phyloP scores from a whole-genome alignment of 768 basidiomycete species.

The Kwoniella sp. region DNA sequence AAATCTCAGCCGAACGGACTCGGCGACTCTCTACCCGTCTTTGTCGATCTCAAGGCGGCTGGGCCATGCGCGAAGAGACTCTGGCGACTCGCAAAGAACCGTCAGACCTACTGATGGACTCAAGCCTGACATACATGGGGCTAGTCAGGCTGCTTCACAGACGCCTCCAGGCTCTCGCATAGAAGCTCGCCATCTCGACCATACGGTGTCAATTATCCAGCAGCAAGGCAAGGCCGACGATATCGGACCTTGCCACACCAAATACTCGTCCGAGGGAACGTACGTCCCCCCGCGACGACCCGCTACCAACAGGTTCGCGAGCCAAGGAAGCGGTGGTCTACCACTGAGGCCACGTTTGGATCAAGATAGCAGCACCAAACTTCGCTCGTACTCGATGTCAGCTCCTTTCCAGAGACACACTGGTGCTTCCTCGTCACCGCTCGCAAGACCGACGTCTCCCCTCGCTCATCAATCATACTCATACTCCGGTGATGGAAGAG shows the following conservation, averaged over 20 bases:
- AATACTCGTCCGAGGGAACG: neutral
- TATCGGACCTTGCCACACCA: neutral
- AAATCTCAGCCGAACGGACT: constrained; percentile 6
- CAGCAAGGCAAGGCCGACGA: neutral
- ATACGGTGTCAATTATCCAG: neutral
- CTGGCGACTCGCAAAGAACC: constrained; percentile 19
- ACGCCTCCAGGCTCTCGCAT: neutral
- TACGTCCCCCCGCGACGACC: neutral
- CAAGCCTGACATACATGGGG: neutral
- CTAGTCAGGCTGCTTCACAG: neutral
- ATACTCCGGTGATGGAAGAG: neutral
- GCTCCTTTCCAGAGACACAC: neutral
- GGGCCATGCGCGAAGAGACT: neutral
- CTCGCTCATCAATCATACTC: neutral
- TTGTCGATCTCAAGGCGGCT: neutral
- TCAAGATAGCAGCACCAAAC: neutral
- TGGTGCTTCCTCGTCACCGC: neutral
- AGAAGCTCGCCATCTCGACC: neutral
- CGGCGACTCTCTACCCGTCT: neutral
- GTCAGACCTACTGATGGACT: constrained; percentile 1
- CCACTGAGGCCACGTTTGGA: neutral
- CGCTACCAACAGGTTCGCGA: neutral
- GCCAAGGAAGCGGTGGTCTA: neutral
- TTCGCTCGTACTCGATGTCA: neutral
- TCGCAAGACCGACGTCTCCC: neutral